Base-by-base conservation (phyloP, 2,329 filamentous ascomycete species). In the Atkinsonella texensis region DNA sequence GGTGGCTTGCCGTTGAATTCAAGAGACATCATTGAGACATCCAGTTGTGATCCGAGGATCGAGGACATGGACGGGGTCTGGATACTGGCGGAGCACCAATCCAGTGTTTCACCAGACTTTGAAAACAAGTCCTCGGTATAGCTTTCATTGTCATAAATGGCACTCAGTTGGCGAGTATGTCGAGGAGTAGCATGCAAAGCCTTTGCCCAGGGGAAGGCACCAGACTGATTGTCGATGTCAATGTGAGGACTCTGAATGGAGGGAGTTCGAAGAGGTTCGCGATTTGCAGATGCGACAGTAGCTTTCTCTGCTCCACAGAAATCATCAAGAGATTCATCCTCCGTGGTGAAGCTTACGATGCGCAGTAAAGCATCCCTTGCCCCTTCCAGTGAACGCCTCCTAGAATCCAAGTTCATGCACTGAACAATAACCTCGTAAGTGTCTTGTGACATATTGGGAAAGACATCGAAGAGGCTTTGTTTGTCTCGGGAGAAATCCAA, bases 391-490 rank as follows among this genome's bases (percentile, higher is more conserved):
- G 90, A 94, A 51, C 93, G 86, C 75, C 89, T 94, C 67, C 78
- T 80, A 11, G 93, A 93, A 64, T 98, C 91, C 59, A 98, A 72
- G 61, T 88, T 88, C 80, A 98, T 81, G 67, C 88, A 94, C 70
- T 95, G 80, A 49, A 84, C 82, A 68, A 98, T 82, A 58, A 98
- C 88, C 68, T 96, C 89, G 63, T 87, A 98, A 0, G 93, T 96
- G 68, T 98, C 93, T 68, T 95, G 89, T 48, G 91, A 97, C 91
- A 98, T 95, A 68, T 87, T 90, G 40, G 93, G 90, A 69, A 98
- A 98, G 62, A 97, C 88, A 67, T 98, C 93, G 66, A 98, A 98
- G 53, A 98, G 80, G 41, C 87, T 94, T 69, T 97, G 90, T 68
- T 89, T 89, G 71, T 98, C 91, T 53, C 87, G 83, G 48, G 85